Conservation (phyloP, 1,139 yeast genomes). For the Geotrichum australiense region DNA sequence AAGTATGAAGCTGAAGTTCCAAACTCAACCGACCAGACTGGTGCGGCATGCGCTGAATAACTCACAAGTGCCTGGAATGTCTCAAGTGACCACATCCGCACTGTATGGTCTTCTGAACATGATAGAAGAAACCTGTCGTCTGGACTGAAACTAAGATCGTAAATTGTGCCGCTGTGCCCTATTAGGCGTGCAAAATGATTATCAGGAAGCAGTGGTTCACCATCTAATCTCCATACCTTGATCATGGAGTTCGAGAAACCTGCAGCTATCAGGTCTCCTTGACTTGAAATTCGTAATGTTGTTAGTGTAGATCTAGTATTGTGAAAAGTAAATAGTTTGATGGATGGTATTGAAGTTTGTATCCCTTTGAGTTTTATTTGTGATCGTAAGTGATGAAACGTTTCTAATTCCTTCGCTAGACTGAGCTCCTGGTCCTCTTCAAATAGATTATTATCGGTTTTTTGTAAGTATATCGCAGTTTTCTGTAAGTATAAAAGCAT, state of each 20-base stretch:
- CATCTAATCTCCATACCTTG: conserved; percentile 88
- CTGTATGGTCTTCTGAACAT: conserved; percentile 63
- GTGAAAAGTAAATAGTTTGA: conserved; percentile 97
- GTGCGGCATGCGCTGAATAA: conserved; percentile 92
- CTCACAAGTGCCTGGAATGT: conserved; percentile 83
- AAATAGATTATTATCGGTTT: too few relatives aligned
- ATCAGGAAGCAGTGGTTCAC: conserved; percentile 56
- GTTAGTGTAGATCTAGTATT: conserved; percentile 86
- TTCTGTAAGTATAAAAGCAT: too few relatives aligned
- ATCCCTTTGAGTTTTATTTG: conserved; percentile 56
- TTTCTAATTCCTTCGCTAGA: too few relatives aligned
- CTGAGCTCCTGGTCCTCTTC: too few relatives aligned
- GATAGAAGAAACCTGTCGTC: conserved; percentile 8
- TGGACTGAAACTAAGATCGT: conserved; percentile 77
- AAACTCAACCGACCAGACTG: conserved; percentile 95
- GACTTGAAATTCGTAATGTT: conserved; percentile 77
- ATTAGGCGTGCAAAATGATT: conserved; percentile 44
- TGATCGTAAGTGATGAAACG: conserved; percentile 38
- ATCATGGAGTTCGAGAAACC: conserved; percentile 91
- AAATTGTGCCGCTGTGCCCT: conserved; percentile 94
- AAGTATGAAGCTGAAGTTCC: conserved; percentile 96
- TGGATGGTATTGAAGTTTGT: conserved; percentile 85
- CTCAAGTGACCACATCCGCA: conserved; percentile 89
- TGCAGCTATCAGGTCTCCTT: conserved; percentile 80
- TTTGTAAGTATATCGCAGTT: too few relatives aligned